Evolutionary conservation across 257 asterid species (phyloP), one percentile per base, ranked within the genome.

Genomic region (Plectranthus barbatus): DNA sequence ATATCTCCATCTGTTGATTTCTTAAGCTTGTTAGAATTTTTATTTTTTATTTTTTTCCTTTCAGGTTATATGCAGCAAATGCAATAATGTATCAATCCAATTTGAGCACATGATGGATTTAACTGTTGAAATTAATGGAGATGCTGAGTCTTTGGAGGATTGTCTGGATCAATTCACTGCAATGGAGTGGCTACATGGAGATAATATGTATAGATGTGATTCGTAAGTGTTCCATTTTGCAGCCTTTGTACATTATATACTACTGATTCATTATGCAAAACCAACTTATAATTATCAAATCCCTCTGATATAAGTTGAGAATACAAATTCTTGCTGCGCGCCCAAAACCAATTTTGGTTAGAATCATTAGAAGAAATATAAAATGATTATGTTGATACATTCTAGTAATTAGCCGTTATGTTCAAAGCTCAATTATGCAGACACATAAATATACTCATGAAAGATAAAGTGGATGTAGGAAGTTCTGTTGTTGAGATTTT

Each of bases 161-260:
- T 91, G 96, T 76, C 78, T 91, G 81, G 91, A 92, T 64, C 97
- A 89, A 77, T 89, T 89, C 83, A 92, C 99, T 9, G 90, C 91
- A 20, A 79, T 76, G 76, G 99, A 92, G 71, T 31, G 79, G 81
- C 99, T 92, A 77, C 91, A 89, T 72, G 99, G 99, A 53, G 99
- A 92, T 79, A 92, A 92, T 80, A 85, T 84, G 99, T 92, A 92
- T 71, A 92, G 82, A 79, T 92, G 99, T 70, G 99, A 92, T 66
- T 80, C 91, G 99, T 89, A 61, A 74, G 79, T 53, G 69, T 76
- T 60, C 13, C 55, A 20, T 66, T 40, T 73, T 39, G n/a, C 72
- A 15, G 19, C 58, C 41, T 31, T 26, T 48, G 7, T 48, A 46
- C 56, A 50, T 61, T 57, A 52, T 41, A 36, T 42, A 5, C 26